Base-by-base conservation (phyloP, 768 basidiomycete genomes). In the Lactarius pseudohatsudake region DNA sequence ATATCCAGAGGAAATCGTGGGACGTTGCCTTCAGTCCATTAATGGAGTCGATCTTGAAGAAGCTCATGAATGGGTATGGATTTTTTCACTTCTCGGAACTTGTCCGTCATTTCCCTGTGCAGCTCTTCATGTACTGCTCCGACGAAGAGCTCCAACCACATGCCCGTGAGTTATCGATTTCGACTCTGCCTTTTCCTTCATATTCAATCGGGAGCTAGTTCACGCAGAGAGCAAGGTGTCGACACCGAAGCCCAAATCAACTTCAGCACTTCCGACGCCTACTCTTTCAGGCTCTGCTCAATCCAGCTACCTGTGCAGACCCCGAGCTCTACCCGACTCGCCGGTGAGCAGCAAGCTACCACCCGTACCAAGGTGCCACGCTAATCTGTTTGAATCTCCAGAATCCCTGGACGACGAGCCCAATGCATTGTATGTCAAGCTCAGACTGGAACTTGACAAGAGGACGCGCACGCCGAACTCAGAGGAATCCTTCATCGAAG, bases 41-140 rank as follows among this genome's bases (percentile, higher is more conserved):
- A 76, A 79, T 32, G 84, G 88, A 15, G 77, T 89, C 38, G 91
- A 92, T 30, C 78, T 94, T n/a, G 96, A 98, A 18, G 90, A 94
- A 60, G 94, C 92, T 11, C 83, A 91, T 61, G 90, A 95, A 73
- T 98, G 96, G 96, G 94, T 96, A 70, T 64, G 85, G 22, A 40
- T 22, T 32, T 59, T 59, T 30, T 43, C 45, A 6, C 22, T 56
- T 58, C 38, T 41, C 8, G 16, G 3, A 4, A 60, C 22, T 18
- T 38, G n/a, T 9, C 28, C 30, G n/a, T 57, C 59, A 59, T 55
- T 18, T 22, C 22, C n/a, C 50, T 28, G 4, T 59, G 8, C 64
- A 94, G 93, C 80, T 94, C 41, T 85, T 82, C 74, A 70, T 87
- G 7, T 83, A 88, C 75, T 89, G 86, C 72, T 72, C 83, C 11